phyloP scores from a whole-genome alignment of 768 basidiomycete species.

The Clitopilus passeckerianus region DNA sequence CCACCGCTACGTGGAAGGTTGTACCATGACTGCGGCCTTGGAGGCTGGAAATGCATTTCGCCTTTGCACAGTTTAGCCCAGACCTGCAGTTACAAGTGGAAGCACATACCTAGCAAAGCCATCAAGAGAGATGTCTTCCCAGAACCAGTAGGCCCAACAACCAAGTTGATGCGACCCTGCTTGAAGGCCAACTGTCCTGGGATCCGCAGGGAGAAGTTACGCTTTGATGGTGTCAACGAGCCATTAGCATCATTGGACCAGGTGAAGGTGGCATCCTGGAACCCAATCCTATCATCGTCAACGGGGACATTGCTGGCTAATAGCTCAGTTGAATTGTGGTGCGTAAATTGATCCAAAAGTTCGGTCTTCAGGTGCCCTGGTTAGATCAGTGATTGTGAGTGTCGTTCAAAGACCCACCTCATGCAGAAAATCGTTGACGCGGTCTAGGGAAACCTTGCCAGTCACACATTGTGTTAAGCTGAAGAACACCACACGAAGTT shows the following conservation, averaged over 20 bases:
- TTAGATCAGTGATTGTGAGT: not conserved
- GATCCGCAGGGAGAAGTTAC: constrained; percentile 45
- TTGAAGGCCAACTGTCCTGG: constrained; percentile 52
- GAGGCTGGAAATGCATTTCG: constrained; percentile 62
- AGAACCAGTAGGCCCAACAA: constrained; percentile 55
- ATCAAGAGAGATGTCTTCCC: constrained; percentile 66
- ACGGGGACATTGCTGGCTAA: constrained; percentile 7
- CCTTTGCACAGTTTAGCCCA: constrained; percentile 21
- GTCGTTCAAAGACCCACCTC: constrained; percentile 19
- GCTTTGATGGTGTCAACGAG: constrained; percentile 32
- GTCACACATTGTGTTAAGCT: constrained; percentile 16
- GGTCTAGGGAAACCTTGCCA: constrained; percentile 63
- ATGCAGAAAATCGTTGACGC: constrained; percentile 37
- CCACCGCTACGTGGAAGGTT: constrained; percentile 65
- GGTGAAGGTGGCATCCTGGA: constrained; percentile 48
- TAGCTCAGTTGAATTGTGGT: constrained; percentile 11
- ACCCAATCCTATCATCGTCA: constrained; percentile 35
- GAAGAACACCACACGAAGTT: constrained; percentile 34
- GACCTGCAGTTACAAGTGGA: not conserved
- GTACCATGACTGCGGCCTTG: constrained; percentile 53
- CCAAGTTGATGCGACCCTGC: constrained; percentile 46
- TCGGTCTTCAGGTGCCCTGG: constrained; percentile 31
- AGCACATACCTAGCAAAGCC: constrained; percentile 43
- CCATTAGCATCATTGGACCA: constrained; percentile 40
- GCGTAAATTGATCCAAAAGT: constrained; percentile 36